A percentile compares a stretch with the other conserved stretches of the same genome.
Conservation (phyloP, 805 yeast species). For the Candida pseudofarinosa region DNA sequence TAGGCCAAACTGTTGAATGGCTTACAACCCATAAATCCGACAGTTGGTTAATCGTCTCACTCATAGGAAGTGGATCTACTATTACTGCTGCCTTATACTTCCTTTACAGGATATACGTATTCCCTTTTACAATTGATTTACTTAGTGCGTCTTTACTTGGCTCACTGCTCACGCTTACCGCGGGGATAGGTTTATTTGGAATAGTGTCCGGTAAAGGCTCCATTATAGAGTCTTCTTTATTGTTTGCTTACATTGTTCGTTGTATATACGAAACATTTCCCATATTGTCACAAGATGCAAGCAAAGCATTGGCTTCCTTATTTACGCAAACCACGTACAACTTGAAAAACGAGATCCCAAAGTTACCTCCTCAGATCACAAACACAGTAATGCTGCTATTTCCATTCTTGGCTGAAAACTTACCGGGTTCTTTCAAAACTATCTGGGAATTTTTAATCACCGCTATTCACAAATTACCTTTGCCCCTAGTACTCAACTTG, state of each 20-base stretch:
- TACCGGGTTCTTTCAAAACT: conserved; percentile 50
- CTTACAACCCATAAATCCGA: conserved; percentile 61
- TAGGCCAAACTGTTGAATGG: conserved; percentile 79
- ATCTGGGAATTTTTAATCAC: conserved; percentile 51
- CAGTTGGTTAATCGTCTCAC: conserved; percentile 70
- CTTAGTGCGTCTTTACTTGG: conserved; percentile 82
- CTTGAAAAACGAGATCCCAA: conserved; percentile 31
- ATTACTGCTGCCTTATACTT: conserved; percentile 76
- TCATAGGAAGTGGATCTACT: conserved; percentile 68
- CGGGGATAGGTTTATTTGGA: conserved; percentile 75
- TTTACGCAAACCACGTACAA: conserved; percentile 32
- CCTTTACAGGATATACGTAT: conserved; percentile 76
- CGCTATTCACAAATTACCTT: conserved; percentile 62
- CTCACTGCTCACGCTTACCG: conserved; percentile 71
- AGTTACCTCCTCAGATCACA: conserved; percentile 33
- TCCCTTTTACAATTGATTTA: conserved; percentile 66
- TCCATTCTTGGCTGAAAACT: conserved; percentile 48
- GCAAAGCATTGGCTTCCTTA: conserved; percentile 26
- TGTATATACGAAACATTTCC: conserved; percentile 93
- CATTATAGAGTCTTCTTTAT: conserved; percentile 82
- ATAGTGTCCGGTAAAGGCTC: conserved; percentile 80
- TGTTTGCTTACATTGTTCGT: conserved; percentile 88
- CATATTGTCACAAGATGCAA: conserved; percentile 59
- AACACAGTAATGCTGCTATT: conserved; percentile 30
- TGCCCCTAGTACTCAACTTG: conserved; percentile 76